Percentiles rank a stretch among this genome's conserved stretches.
Conservation (phyloP, 1,139 yeast species). For the Suhomyces maxii region DNA sequence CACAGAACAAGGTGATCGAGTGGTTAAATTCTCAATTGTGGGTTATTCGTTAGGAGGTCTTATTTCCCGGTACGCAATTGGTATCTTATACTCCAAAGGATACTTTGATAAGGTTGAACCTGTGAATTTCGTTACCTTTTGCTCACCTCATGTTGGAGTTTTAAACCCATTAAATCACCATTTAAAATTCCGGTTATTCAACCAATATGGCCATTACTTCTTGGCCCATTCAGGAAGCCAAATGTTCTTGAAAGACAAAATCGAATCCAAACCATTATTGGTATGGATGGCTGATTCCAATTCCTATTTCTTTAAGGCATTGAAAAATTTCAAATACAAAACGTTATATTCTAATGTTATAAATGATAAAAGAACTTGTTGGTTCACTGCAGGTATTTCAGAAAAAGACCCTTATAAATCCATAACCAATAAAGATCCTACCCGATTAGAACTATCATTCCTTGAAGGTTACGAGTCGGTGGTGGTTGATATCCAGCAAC, state of each 20-base stretch:
- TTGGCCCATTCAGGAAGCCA: slow-evolving; percentile 74
- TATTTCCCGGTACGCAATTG: slow-evolving; percentile 74
- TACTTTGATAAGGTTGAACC: slow-evolving; percentile 52
- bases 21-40: slow-evolving; percentile 61
- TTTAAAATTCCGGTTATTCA: slow-evolving; percentile 48
- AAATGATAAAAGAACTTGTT: slow-evolving; percentile 76
- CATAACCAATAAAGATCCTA: slow-evolving; percentile 38
- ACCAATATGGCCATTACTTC: slow-evolving; percentile 57
- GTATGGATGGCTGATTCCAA: slow-evolving; percentile 63
- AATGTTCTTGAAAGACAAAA: slow-evolving; percentile 59
- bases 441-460: slow-evolving; percentile 44
- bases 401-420: slow-evolving; percentile 60
- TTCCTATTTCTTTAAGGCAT: slow-evolving; percentile 60
- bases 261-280: slow-evolving; percentile 47
- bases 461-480: slow-evolving; percentile 53
- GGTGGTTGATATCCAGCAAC: slow-evolving; percentile 48
- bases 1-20: slow-evolving; percentile 23
- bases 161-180: slow-evolving; percentile 57
- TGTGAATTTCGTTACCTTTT: slow-evolving; percentile 69
- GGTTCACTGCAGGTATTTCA: slow-evolving; percentile 79
- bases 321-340: slow-evolving; percentile 50
- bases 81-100: slow-evolving; percentile 57
- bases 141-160: slow-evolving; percentile 83
- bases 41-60: slow-evolving; percentile 88
- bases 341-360: slow-evolving; percentile 71